These are phyloP conservation scores for Lasiodiplodia hormozganensis DNA, from an alignment of 2,329 filamentous ascomycete genomes.

Conservation along the genomic window DNA sequence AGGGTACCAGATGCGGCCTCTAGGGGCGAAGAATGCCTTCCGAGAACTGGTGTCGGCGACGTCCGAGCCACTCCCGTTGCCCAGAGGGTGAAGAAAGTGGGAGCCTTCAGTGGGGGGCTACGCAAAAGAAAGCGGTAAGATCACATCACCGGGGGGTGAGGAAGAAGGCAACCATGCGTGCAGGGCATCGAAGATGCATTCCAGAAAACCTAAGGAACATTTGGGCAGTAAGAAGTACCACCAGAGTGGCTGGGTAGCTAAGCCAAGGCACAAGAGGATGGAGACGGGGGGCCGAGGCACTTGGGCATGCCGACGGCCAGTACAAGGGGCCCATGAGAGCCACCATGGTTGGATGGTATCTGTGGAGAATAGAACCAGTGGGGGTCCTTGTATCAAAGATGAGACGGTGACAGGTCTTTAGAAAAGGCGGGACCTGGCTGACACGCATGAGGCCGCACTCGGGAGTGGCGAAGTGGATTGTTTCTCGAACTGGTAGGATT, in stretches of 20 bases:
- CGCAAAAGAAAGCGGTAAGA: not conserved
- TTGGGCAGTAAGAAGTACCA: not conserved
- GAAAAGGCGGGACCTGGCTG: not conserved
- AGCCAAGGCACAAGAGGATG: not conserved
- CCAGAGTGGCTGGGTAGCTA: not conserved
- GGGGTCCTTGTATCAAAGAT: not conserved
- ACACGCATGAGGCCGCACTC: slow-evolving; percentile 18
- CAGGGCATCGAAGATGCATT: not conserved
- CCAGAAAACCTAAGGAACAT: not conserved
- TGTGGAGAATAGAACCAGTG: slow-evolving; percentile 5
- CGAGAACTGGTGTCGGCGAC: not conserved
- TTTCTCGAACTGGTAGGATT: not conserved
- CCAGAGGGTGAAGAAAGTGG: not conserved
- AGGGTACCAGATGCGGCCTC: not conserved
- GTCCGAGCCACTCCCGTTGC: slow-evolving; percentile 4
- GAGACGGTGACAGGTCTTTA: not conserved
- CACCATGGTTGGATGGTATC: not conserved
- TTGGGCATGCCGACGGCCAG: not conserved
- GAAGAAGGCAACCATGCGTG: not conserved
- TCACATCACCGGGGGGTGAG: not conserved
- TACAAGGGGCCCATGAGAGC: slow-evolving; percentile 1
- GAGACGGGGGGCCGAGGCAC: slow-evolving; percentile 18
- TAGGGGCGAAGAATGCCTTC: not conserved
- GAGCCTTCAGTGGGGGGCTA: not conserved
- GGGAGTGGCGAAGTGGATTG: not conserved